These are phyloP conservation scores for Cotoneaster glaucophyllus DNA, from an alignment of 306 rosid genomes.

Conservation along the genomic window DNA sequence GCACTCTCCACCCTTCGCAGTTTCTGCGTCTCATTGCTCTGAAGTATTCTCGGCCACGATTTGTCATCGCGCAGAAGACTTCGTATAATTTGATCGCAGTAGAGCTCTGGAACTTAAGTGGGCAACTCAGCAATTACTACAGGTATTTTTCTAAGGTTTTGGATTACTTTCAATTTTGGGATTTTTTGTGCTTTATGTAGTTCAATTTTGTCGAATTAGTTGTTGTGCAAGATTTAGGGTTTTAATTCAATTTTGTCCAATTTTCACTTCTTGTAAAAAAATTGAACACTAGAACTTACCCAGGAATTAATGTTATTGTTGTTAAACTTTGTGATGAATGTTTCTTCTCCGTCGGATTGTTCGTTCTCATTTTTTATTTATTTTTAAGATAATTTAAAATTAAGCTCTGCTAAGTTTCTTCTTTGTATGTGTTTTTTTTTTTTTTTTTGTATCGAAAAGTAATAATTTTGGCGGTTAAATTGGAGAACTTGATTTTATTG, in stretches of 20 bases:
- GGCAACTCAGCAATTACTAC: neutral
- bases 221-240: neutral
- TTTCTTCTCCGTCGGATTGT: neutral
- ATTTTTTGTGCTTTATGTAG: neutral
- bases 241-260: neutral
- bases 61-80: neutral
- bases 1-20: neutral
- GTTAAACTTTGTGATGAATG: neutral
- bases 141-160: neutral
- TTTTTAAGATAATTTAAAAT: no score
- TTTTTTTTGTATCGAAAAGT: no score
- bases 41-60: neutral
- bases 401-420: no score
- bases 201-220: neutral
- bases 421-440: no score
- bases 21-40: no score
- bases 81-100: neutral
- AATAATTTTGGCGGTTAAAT: no score
- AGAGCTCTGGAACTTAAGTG: neutral
- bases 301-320: neutral
- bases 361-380: neutral
- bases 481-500: no score
- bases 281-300: no score
- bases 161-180: neutral
- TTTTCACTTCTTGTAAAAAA: neutral